Conservation (phyloP, 768 basidiomycete genomes). For the Suillus bovinus region DNA sequence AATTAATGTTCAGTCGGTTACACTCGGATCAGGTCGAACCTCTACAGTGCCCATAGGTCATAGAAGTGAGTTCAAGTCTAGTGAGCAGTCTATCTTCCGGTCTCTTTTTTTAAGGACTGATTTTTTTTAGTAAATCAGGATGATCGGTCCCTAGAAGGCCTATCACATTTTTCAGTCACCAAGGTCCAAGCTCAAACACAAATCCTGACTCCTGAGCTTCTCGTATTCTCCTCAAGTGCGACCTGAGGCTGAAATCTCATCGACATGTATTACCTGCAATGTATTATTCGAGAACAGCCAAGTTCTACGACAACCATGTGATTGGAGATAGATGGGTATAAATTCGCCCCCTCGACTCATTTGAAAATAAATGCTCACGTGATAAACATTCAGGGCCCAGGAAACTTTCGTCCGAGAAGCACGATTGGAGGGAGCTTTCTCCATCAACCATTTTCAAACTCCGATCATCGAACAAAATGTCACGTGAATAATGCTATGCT, state of each 20-base stretch:
- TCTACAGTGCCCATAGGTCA: too few species aligned
- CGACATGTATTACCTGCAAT: neutral
- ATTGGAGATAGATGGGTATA: too few species aligned
- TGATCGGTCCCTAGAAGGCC: neutral
- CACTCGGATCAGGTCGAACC: too few species aligned
- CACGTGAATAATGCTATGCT: neutral
- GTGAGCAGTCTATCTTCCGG: neutral
- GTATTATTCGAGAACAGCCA: neutral
- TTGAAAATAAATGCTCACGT: too few species aligned
- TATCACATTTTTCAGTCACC: too few species aligned
- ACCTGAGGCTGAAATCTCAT: neutral
- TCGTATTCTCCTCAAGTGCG: neutral
- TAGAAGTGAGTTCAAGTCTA: neutral
- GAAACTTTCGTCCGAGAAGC: too few species aligned
- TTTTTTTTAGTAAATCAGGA: neutral
- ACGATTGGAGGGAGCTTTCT: too few species aligned
- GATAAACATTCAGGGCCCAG: too few species aligned
- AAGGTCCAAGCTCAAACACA: neutral
- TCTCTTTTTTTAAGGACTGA: neutral
- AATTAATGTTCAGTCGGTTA: too few species aligned
- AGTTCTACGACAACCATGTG: neutral
- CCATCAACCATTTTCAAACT: too few species aligned
- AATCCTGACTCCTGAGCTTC: neutral
- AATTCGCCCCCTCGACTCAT: too few species aligned
- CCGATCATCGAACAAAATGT: neutral